Evolutionary conservation across 495 filamentous ascomycete genomes (phyloP).

Genomic region (Hypoxylon crocopeplum): DNA sequence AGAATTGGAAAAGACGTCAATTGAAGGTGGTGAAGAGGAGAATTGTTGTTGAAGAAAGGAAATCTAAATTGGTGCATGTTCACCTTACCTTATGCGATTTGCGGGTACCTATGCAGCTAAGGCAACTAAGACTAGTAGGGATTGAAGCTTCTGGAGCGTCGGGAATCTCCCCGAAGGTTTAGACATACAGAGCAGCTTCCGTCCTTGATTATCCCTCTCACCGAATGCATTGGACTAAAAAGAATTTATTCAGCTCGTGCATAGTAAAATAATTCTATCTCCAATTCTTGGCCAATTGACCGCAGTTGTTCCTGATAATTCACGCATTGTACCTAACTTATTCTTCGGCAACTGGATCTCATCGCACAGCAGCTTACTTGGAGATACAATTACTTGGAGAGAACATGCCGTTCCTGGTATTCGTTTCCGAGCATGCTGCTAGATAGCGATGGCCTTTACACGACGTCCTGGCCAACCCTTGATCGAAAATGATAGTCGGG

Average conservation of each 20-base stretch:
- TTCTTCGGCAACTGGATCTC: slow-evolving; percentile 20
- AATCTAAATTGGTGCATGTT: too few species aligned
- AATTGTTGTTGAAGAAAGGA: too few species aligned
- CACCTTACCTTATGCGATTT: too few species aligned
- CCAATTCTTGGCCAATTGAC: slow-evolving; percentile 22
- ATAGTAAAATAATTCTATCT: not conserved
- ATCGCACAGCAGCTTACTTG: slow-evolving; percentile 26
- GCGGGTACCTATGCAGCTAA: too few species aligned
- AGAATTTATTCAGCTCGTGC: not conserved
- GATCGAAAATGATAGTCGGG: slow-evolving; percentile 8
- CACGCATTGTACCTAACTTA: slow-evolving; percentile 17
- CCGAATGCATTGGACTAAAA: not conserved
- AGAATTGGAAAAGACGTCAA: too few species aligned
- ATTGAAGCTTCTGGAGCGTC: too few species aligned
- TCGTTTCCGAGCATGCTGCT: slow-evolving; percentile 13
- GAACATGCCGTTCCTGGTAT: slow-evolving; percentile 17
- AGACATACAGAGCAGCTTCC: not conserved
- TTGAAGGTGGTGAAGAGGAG: too few species aligned
- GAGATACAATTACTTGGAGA: not conserved
- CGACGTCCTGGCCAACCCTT: slow-evolving; percentile 17
- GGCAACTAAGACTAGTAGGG: too few species aligned
- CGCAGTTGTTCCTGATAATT: slow-evolving; percentile 12
- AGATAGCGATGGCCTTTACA: too few species aligned
- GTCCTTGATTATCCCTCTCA: slow-evolving; percentile 4
- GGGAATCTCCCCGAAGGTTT: too few species aligned